These are phyloP conservation scores for Paraphaeosphaeria minitans DNA, from an alignment of 2,329 filamentous ascomycete genomes.

Conservation along the genomic window DNA sequence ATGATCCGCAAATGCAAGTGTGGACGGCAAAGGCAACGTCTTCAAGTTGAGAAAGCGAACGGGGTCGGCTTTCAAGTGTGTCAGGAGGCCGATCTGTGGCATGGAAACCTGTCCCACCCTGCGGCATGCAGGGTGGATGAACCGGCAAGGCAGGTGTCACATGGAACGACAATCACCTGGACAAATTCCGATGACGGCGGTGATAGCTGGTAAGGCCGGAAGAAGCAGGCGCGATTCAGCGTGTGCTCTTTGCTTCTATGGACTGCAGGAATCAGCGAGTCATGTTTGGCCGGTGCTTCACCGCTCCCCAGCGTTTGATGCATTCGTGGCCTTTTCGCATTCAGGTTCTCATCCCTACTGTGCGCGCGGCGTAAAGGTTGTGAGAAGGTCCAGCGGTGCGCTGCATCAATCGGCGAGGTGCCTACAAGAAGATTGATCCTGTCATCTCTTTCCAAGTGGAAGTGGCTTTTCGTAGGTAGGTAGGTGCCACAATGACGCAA, in stretches of 20 bases:
- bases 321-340: not conserved
- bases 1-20: not conserved
- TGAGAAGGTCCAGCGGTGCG: not conserved
- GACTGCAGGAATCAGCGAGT: not conserved
- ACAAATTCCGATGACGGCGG: not conserved
- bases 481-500: not conserved
- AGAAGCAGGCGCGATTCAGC: not conserved
- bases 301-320: not conserved
- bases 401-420: not conserved
- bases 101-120: constrained; percentile 20
- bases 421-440: not conserved
- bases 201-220: not conserved
- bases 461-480: not conserved
- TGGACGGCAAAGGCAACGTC: constrained; percentile 2
- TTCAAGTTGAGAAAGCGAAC: not conserved
- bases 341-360: not conserved
- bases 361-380: not conserved
- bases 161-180: not conserved
- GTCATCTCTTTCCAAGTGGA: not conserved
- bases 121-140: constrained; percentile 10
- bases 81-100: constrained; percentile 13
- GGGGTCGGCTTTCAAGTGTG: not conserved
- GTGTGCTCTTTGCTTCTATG: not conserved
- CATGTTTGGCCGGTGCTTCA: not conserved
- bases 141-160: not conserved